Conservation (phyloP, 768 basidiomycete species). For the Strobilomyces echinocephalus region DNA sequence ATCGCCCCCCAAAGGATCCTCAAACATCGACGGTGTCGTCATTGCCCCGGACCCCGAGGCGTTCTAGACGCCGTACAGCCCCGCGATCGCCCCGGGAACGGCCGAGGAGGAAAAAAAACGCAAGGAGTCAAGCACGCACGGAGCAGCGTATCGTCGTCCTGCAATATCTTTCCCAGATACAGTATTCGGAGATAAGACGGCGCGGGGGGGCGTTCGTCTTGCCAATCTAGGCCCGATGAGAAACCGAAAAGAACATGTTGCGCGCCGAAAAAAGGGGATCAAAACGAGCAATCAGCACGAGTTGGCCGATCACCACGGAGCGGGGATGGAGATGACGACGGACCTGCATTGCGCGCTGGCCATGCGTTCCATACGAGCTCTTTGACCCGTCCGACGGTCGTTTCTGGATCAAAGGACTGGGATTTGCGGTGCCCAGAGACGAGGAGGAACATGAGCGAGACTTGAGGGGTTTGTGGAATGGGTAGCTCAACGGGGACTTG, state of each 20-base stretch:
- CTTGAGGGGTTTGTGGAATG: constrained; percentile 60
- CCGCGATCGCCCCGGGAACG: background rate
- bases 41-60: background rate
- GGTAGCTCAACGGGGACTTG: constrained; percentile 4
- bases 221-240: constrained; percentile 53
- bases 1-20: background rate
- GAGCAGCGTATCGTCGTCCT: constrained; percentile 73
- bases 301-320: constrained; percentile 12
- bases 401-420: constrained; percentile 73
- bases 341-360: constrained; percentile 52
- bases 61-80: background rate
- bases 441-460: constrained; percentile 65
- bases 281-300: constrained; percentile 2
- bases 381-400: constrained; percentile 72
- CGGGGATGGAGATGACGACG: constrained; percentile 11
- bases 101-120: background rate
- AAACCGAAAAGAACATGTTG: background rate
- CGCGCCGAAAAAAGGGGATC: background rate
- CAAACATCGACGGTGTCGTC: background rate
- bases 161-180: constrained; percentile 75
- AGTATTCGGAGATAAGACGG: constrained; percentile 73
- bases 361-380: constrained; percentile 82
- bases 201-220: constrained; percentile 71
- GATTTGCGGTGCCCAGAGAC: constrained; percentile 63
- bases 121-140: constrained; percentile 40